A percentile compares a stretch with the other conserved stretches of the same genome.
phyloP scores from a whole-genome alignment of 23 red algal genomes.

The Chondrus crispus region DNA sequence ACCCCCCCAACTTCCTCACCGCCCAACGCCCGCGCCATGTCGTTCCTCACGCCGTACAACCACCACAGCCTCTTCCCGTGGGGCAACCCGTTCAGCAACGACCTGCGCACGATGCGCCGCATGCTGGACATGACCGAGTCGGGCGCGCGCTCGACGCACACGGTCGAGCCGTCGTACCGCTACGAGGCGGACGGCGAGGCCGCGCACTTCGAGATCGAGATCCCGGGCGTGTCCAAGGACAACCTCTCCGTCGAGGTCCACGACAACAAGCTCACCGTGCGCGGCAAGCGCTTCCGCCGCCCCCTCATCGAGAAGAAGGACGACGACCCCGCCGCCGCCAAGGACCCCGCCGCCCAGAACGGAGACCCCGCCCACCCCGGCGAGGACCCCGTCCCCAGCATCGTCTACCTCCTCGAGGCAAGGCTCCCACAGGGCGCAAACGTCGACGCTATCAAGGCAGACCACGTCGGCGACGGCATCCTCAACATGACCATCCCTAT shows the following conservation, averaged over 20 bases:
- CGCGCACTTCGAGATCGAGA: not conserved
- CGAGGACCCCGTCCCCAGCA: too few relatives aligned
- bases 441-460: not conserved
- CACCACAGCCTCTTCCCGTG: not conserved
- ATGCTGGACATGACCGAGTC: not conserved
- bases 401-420: not conserved
- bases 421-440: not conserved
- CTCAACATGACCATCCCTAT: not conserved
- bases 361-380: too few relatives aligned
- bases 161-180: not conserved
- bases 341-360: not conserved
- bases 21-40: too few relatives aligned
- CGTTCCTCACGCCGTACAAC: not conserved
- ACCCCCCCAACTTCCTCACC: not conserved
- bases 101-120: not conserved
- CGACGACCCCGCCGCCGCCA: not conserved
- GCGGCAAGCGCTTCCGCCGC: not conserved
- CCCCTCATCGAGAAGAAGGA: not conserved
- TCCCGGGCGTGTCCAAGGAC: not conserved
- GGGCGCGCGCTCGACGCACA: not conserved
- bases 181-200: not conserved
- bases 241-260: not conserved
- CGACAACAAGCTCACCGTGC: not conserved
- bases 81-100: not conserved
- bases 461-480: not conserved